Evolutionary conservation across 176 grass and related monocot genomes (phyloP).

Genomic region (Triticum dicoccoides): DNA sequence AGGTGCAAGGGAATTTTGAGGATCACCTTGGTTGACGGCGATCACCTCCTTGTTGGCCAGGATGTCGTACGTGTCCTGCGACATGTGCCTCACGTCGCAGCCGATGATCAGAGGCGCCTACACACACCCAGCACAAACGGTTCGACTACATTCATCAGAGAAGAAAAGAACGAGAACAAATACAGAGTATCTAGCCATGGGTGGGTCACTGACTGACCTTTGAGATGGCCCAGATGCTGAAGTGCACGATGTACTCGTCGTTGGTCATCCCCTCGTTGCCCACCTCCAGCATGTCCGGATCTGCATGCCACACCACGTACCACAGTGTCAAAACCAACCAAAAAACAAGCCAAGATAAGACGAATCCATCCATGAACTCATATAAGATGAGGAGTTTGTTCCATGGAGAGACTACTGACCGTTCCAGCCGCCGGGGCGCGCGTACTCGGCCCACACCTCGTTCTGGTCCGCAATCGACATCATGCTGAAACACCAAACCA

Average conservation of each 20-base stretch:
- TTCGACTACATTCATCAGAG: not conserved
- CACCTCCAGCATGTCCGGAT: conserved; percentile 92
- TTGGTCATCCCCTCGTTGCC: conserved; percentile 86
- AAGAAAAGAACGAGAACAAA: not conserved
- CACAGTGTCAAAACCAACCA: too few species aligned
- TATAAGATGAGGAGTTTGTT: not conserved
- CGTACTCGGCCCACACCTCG: conserved; percentile 86
- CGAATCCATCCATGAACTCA: too few species aligned
- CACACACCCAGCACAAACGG: not conserved
- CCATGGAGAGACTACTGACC: conserved; percentile 33
- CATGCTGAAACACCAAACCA: conserved; percentile 48
- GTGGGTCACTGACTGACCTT: conserved; percentile 40
- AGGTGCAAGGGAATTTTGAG: not conserved
- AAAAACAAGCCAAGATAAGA: not conserved
- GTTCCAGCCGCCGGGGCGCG: conserved; percentile 87
- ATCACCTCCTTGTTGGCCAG: conserved; percentile 89
- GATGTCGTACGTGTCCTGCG: conserved; percentile 69
- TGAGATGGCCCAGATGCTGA: conserved; percentile 86
- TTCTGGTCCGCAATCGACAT: conserved; percentile 75
- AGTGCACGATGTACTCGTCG: conserved; percentile 80
- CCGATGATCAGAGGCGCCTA: conserved; percentile 92
- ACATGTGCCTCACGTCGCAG: conserved; percentile 73
- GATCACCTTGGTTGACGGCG: conserved; percentile 79
- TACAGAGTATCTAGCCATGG: not conserved
- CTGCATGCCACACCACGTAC: conserved; percentile 18